Percentiles rank a stretch among this genome's conserved stretches.
Conservation (phyloP, 2,329 filamentous ascomycete species). For the Pestalotiopsis sp. region DNA sequence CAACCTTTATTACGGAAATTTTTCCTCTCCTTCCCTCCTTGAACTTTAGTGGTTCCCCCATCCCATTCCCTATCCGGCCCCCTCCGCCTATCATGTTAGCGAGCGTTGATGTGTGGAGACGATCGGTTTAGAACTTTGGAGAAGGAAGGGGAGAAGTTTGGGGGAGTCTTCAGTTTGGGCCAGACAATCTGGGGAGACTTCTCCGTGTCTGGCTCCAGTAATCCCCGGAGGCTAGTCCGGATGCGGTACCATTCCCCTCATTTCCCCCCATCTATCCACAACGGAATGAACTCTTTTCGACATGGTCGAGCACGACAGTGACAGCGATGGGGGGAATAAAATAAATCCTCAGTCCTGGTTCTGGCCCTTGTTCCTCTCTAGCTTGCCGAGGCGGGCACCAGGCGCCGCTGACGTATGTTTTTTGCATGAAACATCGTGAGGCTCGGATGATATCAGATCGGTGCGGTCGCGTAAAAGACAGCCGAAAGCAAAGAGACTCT, state of each 20-base stretch:
- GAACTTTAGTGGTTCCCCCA: not conserved
- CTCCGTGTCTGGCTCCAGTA: not conserved
- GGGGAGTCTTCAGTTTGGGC: not conserved
- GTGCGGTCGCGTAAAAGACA: not conserved
- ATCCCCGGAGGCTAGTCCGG: not conserved
- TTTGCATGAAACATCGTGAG: not conserved
- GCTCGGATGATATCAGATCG: not conserved
- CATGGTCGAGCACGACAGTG: not conserved
- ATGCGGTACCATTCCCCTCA: not conserved
- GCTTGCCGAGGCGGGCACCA: not conserved
- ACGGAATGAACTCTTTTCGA: not conserved
- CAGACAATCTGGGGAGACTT: not conserved
- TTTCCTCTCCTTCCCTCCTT: not conserved
- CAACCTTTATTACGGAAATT: not conserved
- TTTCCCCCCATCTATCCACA: not conserved
- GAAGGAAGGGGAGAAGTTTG: not conserved
- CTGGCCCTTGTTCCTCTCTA: not conserved
- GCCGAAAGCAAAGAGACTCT: no score
- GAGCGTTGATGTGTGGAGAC: not conserved
- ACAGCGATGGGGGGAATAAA: not conserved
- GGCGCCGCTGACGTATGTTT: not conserved
- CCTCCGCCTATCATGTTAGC: not conserved
- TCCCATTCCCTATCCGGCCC: not conserved
- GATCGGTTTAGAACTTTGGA: not conserved
- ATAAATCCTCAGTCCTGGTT: not conserved